Evolutionary conservation across 345 rosid species (phyloP).

Genomic region (Lepidium didymum): DNA sequence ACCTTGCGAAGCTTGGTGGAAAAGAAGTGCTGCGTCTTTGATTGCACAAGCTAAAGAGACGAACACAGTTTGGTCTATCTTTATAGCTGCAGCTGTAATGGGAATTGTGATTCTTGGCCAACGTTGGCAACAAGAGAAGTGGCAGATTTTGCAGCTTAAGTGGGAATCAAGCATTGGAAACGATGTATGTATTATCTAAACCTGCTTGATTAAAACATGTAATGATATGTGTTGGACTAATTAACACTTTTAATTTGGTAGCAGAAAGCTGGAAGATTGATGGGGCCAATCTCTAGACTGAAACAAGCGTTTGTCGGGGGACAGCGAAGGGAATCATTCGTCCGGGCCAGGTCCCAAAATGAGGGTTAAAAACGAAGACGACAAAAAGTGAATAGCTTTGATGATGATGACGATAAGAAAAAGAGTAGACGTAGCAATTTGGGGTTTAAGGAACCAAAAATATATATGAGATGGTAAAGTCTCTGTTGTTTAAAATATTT

Average conservation of each 20-base stretch:
- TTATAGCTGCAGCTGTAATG: conserved; percentile 88
- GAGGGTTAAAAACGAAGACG: conserved; percentile 26
- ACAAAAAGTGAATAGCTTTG: background rate
- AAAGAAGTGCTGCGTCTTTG: conserved; percentile 68
- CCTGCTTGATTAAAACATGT: background rate
- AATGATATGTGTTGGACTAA: background rate
- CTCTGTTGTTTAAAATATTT: background rate
- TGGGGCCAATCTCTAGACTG: conserved; percentile 68
- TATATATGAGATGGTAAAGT: background rate
- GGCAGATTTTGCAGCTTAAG: conserved; percentile 75
- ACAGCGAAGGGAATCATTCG: conserved; percentile 53
- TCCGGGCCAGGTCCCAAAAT: conserved; percentile 43
- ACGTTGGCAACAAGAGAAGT: conserved; percentile 88
- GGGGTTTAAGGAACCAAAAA: background rate
- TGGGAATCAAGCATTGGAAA: conserved; percentile 63
- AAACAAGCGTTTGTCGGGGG: conserved; percentile 80
- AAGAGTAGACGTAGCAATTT: background rate
- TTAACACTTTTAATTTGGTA: background rate
- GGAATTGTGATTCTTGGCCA: conserved; percentile 93
- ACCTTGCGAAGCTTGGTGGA: conserved; percentile 96
- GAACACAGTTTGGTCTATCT: conserved; percentile 84
- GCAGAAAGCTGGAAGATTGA: conserved; percentile 61
- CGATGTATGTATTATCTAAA: conserved; percentile 40
- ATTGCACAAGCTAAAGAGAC: conserved; percentile 80
- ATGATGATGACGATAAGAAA: conserved; percentile 16